Evolutionary conservation across 2,329 filamentous ascomycete genomes (phyloP).

Genomic region (Xylariomycetidae sp.): DNA sequence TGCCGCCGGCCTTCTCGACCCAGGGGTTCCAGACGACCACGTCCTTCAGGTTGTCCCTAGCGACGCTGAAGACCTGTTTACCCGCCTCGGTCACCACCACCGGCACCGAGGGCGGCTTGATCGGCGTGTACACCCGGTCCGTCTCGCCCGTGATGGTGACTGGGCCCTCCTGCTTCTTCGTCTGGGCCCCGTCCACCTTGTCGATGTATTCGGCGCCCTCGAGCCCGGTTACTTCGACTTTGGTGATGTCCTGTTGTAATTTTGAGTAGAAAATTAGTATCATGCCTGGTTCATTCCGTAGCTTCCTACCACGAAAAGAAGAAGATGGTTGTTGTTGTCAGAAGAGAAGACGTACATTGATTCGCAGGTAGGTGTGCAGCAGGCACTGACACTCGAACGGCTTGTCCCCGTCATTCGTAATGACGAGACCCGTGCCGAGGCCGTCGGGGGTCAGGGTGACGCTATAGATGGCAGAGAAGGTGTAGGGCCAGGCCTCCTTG

Average conservation of each 20-base stretch:
- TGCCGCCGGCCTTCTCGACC: conserved; percentile 75
- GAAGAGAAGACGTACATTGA: conserved; percentile 59
- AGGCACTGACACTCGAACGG: conserved; percentile 89
- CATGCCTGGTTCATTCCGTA: too few species aligned
- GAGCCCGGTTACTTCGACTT: conserved; percentile 69
- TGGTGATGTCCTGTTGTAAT: conserved; percentile 69
- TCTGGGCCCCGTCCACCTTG: conserved; percentile 66
- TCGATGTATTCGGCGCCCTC: conserved; percentile 73
- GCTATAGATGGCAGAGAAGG: conserved; percentile 89
- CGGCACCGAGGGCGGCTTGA: conserved; percentile 53
- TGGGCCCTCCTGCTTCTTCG: conserved; percentile 59
- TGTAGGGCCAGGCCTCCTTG: conserved; percentile 73
- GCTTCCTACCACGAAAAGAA: too few species aligned
- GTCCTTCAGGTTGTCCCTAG: conserved; percentile 79
- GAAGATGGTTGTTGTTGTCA: too few species aligned
- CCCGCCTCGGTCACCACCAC: conserved; percentile 60
- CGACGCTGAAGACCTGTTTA: conserved; percentile 64
- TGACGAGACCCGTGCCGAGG: conserved; percentile 75
- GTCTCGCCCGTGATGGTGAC: conserved; percentile 73
- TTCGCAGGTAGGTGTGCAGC: conserved; percentile 82
- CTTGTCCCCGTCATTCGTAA: conserved; percentile 79
- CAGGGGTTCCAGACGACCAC: conserved; percentile 98
- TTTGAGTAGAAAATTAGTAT: too few species aligned
- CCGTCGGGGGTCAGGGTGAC: conserved; percentile 74
- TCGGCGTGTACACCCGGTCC: conserved; percentile 81